Evolutionary conservation across 805 yeast genomes (phyloP).

Genomic region (Suhomyces kilbournensis): DNA sequence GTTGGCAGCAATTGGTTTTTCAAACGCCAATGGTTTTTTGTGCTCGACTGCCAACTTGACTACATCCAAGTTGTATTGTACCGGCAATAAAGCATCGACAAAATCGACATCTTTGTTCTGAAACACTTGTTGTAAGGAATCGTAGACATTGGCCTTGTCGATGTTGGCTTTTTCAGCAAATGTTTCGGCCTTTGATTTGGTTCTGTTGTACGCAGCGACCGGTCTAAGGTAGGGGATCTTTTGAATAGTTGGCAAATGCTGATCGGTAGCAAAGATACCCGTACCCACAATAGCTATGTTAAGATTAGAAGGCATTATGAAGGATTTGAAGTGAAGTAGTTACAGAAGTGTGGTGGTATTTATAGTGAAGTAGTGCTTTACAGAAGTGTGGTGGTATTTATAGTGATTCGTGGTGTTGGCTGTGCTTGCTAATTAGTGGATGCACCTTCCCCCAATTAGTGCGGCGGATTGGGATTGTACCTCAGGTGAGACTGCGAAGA

Average conservation of each 20-base stretch:
- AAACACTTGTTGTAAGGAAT: slow-evolving; percentile 61
- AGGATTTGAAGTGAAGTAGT: too few relatives aligned
- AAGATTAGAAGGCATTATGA: slow-evolving; percentile 18
- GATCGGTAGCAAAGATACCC: slow-evolving; percentile 83
- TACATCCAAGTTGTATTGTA: slow-evolving; percentile 67
- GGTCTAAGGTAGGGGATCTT: slow-evolving; percentile 53
- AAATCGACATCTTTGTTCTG: slow-evolving; percentile 66
- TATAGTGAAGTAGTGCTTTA: too few relatives aligned
- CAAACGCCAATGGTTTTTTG: slow-evolving; percentile 77
- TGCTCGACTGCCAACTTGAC: slow-evolving; percentile 68
- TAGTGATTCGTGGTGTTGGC: neutral
- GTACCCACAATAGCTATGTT: slow-evolving; percentile 75
- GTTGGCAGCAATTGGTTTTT: slow-evolving; percentile 90
- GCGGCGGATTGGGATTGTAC: neutral
- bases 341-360: neutral
- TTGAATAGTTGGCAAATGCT: slow-evolving; percentile 73
- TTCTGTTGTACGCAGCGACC: slow-evolving; percentile 77
- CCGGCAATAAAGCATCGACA: slow-evolving; percentile 88
- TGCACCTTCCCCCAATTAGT: neutral
- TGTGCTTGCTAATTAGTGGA: neutral
- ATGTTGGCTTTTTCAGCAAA: slow-evolving; percentile 68
- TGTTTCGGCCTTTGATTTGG: slow-evolving; percentile 74
- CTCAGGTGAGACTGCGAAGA: neutral
- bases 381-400: neutral
- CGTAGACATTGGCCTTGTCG: slow-evolving; percentile 49